Evolutionary conservation across 1,284 basidiomycete species (phyloP).

Genomic region (Ceratobasidium theobromae): DNA sequence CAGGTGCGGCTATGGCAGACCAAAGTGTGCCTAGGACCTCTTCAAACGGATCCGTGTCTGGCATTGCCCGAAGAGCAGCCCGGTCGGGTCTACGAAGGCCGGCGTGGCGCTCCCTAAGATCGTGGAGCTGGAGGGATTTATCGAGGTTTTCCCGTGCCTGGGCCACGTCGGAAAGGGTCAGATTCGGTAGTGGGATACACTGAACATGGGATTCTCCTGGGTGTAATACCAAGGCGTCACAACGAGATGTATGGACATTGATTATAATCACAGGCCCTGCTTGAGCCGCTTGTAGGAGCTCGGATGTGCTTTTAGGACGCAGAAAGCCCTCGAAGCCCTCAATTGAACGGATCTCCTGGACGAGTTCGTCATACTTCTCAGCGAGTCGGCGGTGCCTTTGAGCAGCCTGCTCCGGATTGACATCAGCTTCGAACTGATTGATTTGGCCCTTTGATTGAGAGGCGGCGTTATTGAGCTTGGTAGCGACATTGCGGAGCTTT

Average conservation of each 20-base stretch:
- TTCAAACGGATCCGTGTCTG: not conserved
- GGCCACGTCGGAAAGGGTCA: not conserved
- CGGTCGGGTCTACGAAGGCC: no score
- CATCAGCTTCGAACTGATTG: not conserved
- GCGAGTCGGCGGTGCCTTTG: not conserved
- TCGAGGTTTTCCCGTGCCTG: not conserved
- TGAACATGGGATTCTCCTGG: not conserved
- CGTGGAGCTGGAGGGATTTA: no score
- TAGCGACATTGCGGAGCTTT: not conserved
- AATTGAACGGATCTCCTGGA: not conserved
- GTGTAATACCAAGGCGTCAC: not conserved
- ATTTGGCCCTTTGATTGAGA: not conserved
- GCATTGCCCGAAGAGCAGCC: no score
- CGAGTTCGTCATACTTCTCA: not conserved
- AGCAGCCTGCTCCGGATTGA: not conserved
- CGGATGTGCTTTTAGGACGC: not conserved
- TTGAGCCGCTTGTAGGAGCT: not conserved
- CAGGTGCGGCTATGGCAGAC: not conserved
- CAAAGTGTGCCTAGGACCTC: not conserved
- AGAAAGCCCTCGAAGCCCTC: not conserved
- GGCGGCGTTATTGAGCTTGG: not conserved
- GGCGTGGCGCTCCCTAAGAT: no score
- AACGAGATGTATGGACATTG: not conserved
- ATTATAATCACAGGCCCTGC: not conserved
- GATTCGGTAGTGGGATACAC: not conserved